These are phyloP conservation scores for Colletotrichum viniferum DNA, from an alignment of 2,329 filamentous ascomycete species.

Conservation along the genomic window DNA sequence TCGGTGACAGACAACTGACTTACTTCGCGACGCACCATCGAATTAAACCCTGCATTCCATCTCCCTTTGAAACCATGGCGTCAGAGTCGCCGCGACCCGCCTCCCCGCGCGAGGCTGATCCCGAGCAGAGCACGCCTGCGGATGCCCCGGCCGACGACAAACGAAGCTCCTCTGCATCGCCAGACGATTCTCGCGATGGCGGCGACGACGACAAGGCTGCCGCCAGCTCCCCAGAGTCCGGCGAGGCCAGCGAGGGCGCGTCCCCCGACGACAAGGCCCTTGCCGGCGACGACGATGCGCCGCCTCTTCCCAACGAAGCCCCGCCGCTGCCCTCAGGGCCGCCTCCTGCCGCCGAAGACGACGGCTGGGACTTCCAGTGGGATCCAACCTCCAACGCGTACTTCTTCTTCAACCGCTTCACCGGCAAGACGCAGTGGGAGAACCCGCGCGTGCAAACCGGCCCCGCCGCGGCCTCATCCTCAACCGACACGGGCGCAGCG, in stretches of 20 bases:
- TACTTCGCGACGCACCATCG: constrained; percentile 5
- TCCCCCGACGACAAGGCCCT: constrained; percentile 13
- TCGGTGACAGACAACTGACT: constrained; percentile 13
- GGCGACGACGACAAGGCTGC: neutral
- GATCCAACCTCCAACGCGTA: constrained; percentile 70
- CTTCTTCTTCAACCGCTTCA: constrained; percentile 87
- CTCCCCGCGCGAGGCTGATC: constrained; percentile 8
- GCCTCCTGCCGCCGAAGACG: constrained; percentile 61
- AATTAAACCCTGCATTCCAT: constrained; percentile 17
- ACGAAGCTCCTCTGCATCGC: neutral
- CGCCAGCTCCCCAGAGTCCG: constrained; percentile 19
- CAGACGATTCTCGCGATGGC: neutral
- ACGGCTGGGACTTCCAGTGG: constrained; percentile 85
- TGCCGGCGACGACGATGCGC: constrained; percentile 27
- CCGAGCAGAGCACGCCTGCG: neutral
- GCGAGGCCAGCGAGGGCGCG: constrained; percentile 12
- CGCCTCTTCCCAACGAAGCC: constrained; percentile 39
- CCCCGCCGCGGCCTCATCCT: constrained; percentile 23
- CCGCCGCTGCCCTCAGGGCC: constrained; percentile 50
- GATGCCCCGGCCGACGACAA: neutral
- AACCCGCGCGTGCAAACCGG: constrained; percentile 74
- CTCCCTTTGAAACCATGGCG: constrained; percentile 16
- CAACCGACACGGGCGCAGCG: neutral
- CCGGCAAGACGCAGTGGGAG: constrained; percentile 78
- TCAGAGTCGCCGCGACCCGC: constrained; percentile 1